Evolutionary conservation across 768 basidiomycete species (phyloP).

Genomic region (Pilatotrama ljubarskyi): DNA sequence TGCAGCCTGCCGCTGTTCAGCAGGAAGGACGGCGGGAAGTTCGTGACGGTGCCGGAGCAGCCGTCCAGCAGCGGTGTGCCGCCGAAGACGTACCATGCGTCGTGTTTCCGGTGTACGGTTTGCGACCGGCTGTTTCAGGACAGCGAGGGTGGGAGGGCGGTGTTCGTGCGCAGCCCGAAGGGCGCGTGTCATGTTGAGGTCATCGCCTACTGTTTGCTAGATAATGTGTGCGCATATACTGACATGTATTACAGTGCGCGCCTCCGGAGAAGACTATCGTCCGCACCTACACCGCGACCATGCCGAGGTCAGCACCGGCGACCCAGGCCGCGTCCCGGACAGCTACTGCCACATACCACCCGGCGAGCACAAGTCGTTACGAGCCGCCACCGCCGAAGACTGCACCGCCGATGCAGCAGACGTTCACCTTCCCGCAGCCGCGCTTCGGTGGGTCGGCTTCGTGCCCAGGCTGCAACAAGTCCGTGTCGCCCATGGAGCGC

Average conservation of each 20-base stretch:
- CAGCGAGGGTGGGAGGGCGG: slow-evolving; percentile 57
- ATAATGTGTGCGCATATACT: neutral
- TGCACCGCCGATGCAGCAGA: slow-evolving; percentile 36
- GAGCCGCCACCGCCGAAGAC: slow-evolving; percentile 41
- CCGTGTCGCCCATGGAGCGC: slow-evolving; percentile 80
- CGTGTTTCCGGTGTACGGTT: slow-evolving; percentile 73
- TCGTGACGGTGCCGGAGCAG: slow-evolving; percentile 67
- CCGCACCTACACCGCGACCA: slow-evolving; percentile 26
- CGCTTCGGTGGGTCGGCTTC: slow-evolving; percentile 60
- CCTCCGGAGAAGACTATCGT: slow-evolving; percentile 45
- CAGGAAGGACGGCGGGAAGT: slow-evolving; percentile 57
- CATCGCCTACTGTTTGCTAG: slow-evolving; percentile 22
- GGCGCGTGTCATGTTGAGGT: slow-evolving; percentile 74
- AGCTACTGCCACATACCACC: slow-evolving; percentile 26
- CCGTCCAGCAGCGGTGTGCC: slow-evolving; percentile 39
- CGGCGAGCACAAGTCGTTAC: slow-evolving; percentile 39
- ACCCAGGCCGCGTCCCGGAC: slow-evolving; percentile 24
- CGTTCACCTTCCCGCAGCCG: slow-evolving; percentile 35
- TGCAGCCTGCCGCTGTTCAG: slow-evolving; percentile 62
- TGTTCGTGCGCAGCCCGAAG: slow-evolving; percentile 65
- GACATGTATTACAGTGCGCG: slow-evolving; percentile 40
- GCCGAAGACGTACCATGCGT: slow-evolving; percentile 67
- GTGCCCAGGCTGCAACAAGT: slow-evolving; percentile 74
- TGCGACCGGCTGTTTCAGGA: slow-evolving; percentile 69
- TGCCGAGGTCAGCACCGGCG: slow-evolving; percentile 11